phyloP scores from a whole-genome alignment of 2,329 filamentous ascomycete genomes.

The Blumeria hordei region DNA sequence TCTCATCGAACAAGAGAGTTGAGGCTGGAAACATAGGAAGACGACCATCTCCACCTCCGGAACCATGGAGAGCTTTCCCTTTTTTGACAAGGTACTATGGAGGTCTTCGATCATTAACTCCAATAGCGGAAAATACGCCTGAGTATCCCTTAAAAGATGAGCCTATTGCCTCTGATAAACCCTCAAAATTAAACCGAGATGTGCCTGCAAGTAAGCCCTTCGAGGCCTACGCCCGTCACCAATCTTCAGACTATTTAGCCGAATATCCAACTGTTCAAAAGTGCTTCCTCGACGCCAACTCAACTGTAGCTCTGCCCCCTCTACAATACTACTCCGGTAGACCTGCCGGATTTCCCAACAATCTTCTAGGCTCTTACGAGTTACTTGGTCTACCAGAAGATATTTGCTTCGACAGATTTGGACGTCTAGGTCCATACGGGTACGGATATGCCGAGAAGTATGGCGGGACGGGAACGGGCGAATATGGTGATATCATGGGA shows the following conservation, averaged over 20 bases:
- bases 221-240: conserved; percentile 33
- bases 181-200: conserved; percentile 7
- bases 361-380: conserved; percentile 69
- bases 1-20: conserved; percentile 39
- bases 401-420: conserved; percentile 82
- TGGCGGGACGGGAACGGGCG: conserved; percentile 65
- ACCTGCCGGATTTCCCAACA: conserved; percentile 61
- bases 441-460: conserved; percentile 58
- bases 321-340: conserved; percentile 56
- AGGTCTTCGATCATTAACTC: conserved; percentile 49
- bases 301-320: conserved; percentile 39
- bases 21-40: conserved; percentile 32
- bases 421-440: conserved; percentile 70
- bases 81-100: conserved; percentile 81
- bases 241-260: conserved; percentile 22
- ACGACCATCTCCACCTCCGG: conserved; percentile 35
- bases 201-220: conserved; percentile 30
- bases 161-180: conserved; percentile 8
- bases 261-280: conserved; percentile 32
- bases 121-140: conserved; percentile 40
- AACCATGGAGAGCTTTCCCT: conserved; percentile 60
- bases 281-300: conserved; percentile 53
- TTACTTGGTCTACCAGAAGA: conserved; percentile 56
- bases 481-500: conserved; percentile 63
- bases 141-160: conserved; percentile 55